Evolutionary conservation across 2,329 filamentous ascomycete genomes (phyloP), one percentile per base, ranked within the genome.

Genomic region (Colletotrichum sp.): DNA sequence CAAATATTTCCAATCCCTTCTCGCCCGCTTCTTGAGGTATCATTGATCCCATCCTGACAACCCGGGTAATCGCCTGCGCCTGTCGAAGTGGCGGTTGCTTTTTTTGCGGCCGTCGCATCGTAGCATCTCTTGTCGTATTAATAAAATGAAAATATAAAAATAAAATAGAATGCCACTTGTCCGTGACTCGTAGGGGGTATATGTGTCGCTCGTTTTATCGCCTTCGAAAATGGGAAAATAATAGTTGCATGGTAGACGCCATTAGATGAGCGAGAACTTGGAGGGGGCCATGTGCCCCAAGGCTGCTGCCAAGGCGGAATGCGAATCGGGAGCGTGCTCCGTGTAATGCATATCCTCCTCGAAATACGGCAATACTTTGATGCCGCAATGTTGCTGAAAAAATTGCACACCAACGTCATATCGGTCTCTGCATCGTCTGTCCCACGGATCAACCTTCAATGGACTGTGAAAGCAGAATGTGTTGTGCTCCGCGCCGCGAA

Each of bases 281-380:
- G 66, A 72, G 12, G 69, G 36, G 34, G 73, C 60, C 69, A 70
- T 73, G 44, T 77, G 72, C 12, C 72, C 75, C 63, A 78, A 30
- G 24, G 75, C 76, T 21, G 75, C 71, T 52, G 76, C 76, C 66
- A 76, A 34, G 15, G 76, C 76, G 28, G 71, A 69, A 32, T 75
- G 36, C 32, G 76, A 72, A 39, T 86, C 85, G 8, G 81, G 80
- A 5, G 82, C 84, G 71, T 88, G 86, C 60, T 85, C 82, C 9
- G 82, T 81, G 4, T 82, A 84, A 62, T 88, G 86, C 77, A 87
- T 86, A 69, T 88, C 86, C 72, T 87, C 86, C 62, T 87, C 86
- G 74, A 87, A 88, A 75, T 88, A 87, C 4, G 85, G 81, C 13
- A 84, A 78, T 10, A 87, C 78, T 68, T 81, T 84, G 55, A 87